Evolutionary conservation across 257 asterid species (phyloP).

Genomic region (Cruciata laevipes): DNA sequence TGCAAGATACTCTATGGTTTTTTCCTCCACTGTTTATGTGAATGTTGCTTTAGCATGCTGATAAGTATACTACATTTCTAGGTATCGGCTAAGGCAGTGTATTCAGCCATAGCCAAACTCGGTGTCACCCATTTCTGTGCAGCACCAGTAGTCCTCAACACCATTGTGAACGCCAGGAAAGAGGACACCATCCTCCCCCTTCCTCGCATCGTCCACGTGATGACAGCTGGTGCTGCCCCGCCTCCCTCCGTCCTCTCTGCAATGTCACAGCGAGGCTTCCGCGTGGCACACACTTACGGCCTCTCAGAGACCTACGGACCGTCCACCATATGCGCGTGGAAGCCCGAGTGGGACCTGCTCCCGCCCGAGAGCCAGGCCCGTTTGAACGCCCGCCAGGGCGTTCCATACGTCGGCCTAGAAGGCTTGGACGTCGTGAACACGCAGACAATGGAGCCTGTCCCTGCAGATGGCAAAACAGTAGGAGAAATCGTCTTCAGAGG

Average conservation of each 20-base stretch:
- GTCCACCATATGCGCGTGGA: slow-evolving; percentile 27
- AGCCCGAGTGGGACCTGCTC: slow-evolving; percentile 35
- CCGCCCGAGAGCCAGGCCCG: slow-evolving; percentile 18
- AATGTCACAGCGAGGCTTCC: slow-evolving; percentile 30
- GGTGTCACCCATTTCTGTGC: slow-evolving; percentile 95
- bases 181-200: slow-evolving; percentile 36
- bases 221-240: slow-evolving; percentile 40
- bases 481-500: slow-evolving; percentile 38
- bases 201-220: slow-evolving; percentile 26
- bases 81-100: slow-evolving; percentile 84
- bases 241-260: slow-evolving; percentile 29
- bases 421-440: slow-evolving; percentile 27
- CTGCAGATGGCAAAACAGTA: slow-evolving; percentile 29
- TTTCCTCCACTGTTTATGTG: too few species aligned
- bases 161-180: slow-evolving; percentile 60
- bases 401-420: slow-evolving; percentile 23
- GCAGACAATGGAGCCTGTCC: slow-evolving; percentile 19
- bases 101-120: slow-evolving; percentile 69
- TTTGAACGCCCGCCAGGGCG: slow-evolving; percentile 32
- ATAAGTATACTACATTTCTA: slow-evolving; percentile 7
- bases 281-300: slow-evolving; percentile 28
- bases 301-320: slow-evolving; percentile 35
- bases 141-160: slow-evolving; percentile 92
- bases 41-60: too few species aligned
- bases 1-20: too few species aligned